These are phyloP conservation scores for Glaciozyma martinii DNA, from an alignment of 768 basidiomycete genomes.

Conservation along the genomic window DNA sequence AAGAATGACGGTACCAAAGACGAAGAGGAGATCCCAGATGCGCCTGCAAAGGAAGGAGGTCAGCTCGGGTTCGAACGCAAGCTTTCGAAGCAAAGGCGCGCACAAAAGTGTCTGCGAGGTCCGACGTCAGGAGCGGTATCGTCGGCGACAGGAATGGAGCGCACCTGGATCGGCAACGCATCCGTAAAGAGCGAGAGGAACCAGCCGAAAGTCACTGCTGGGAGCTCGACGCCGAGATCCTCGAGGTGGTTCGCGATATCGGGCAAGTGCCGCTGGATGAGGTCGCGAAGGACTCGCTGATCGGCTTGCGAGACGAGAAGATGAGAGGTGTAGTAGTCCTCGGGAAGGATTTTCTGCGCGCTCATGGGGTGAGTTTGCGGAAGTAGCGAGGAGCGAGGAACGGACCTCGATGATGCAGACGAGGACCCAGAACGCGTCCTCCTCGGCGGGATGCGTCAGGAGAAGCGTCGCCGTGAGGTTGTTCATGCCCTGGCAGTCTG, in stretches of 20 bases:
- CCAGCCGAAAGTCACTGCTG: constrained; percentile 97
- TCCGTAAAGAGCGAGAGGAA: constrained; percentile 93
- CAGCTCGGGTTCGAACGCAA: neutral
- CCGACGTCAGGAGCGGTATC: neutral
- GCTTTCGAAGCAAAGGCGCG: neutral
- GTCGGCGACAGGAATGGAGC: constrained; percentile 32
- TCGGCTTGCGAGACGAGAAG: constrained; percentile 88
- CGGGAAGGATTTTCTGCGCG: constrained; percentile 59
- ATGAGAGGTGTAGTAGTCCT: constrained; percentile 87
- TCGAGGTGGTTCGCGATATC: constrained; percentile 55
- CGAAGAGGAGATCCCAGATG: constrained; percentile 91
- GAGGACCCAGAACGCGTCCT: constrained; percentile 95
- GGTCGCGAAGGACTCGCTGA: constrained; percentile 79
- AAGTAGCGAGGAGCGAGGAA: neutral
- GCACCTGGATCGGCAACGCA: constrained; percentile 85
- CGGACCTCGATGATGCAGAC: constrained; percentile 65
- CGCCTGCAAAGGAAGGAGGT: constrained; percentile 37
- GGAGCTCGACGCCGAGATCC: constrained; percentile 76
- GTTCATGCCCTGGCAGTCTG: constrained; percentile 60
- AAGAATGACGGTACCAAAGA: constrained; percentile 82
- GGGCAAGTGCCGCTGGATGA: constrained; percentile 48
- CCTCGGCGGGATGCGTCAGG: constrained; percentile 85
- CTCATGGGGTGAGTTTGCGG: neutral
- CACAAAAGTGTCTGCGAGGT: constrained; percentile 65
- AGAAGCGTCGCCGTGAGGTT: constrained; percentile 89